Evolutionary conservation across 192 early-diverging fungal species (phyloP).

Genomic region (Coemansia sp.): DNA sequence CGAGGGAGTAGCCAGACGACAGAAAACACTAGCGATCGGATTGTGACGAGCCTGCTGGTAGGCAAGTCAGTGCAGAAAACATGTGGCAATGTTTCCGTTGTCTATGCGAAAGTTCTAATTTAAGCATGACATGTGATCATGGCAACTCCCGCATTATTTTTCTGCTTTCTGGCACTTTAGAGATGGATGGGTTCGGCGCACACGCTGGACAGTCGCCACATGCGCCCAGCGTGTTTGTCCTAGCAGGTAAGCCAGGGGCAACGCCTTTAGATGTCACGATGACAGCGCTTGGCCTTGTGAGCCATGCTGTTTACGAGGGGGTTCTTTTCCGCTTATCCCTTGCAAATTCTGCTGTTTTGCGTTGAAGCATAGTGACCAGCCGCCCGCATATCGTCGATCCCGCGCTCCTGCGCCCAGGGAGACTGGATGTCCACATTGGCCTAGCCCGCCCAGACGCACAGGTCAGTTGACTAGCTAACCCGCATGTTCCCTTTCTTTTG

Average conservation of each 20-base stretch:
- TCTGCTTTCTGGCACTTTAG: slow-evolving; percentile 13
- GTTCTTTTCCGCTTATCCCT: not conserved
- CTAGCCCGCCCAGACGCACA: slow-evolving; percentile 61
- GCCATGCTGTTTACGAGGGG: not conserved
- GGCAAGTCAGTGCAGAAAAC: slow-evolving; percentile 34
- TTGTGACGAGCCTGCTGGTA: slow-evolving; percentile 80
- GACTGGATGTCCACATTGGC: slow-evolving; percentile 74
- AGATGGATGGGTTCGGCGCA: slow-evolving; percentile 53
- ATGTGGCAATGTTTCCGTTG: slow-evolving; percentile 12
- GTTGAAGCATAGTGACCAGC: slow-evolving; percentile 63
- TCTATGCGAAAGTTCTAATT: not conserved
- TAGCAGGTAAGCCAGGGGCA: slow-evolving; percentile 57
- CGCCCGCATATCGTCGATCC: slow-evolving; percentile 70
- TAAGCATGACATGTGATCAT: not conserved
- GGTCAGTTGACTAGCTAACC: slow-evolving; percentile 15
- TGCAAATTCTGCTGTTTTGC: not conserved
- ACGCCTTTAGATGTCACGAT: not conserved
- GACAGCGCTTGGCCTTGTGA: not conserved
- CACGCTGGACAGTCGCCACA: slow-evolving; percentile 12
- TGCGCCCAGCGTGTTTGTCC: slow-evolving; percentile 59
- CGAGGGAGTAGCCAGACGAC: slow-evolving; percentile 67
- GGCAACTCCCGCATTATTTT: not conserved
- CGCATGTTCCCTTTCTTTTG: not conserved
- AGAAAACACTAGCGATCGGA: slow-evolving; percentile 80
- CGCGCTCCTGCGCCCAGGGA: slow-evolving; percentile 80